A percentile compares a stretch with the other conserved stretches of the same genome.
Conservation (phyloP, 108 stramenopile species). For the Epipyxis sp. region DNA sequence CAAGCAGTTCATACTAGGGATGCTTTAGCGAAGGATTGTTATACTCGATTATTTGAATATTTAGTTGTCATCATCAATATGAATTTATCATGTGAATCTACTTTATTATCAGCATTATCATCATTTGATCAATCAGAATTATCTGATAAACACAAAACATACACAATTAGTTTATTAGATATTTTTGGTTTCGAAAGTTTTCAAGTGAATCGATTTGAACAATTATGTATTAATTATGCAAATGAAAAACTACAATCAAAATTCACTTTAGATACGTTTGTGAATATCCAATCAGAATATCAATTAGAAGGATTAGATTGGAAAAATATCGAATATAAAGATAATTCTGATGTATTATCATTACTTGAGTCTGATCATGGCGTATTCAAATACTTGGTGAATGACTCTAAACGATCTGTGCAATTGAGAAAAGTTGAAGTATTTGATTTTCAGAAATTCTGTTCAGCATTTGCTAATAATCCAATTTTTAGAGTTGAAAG, state of each 20-base stretch:
- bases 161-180: slow-evolving; percentile 39
- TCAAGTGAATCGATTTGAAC: slow-evolving; percentile 78
- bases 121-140: not conserved
- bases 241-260: slow-evolving; percentile 63
- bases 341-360: slow-evolving; percentile 72
- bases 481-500: too few species aligned
- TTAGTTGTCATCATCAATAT: slow-evolving; percentile 42
- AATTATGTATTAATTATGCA: slow-evolving; percentile 90
- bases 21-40: slow-evolving; percentile 46
- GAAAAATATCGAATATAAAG: slow-evolving; percentile 92
- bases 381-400: too few species aligned
- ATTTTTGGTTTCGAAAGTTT: slow-evolving; percentile 55
- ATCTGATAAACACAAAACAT: too few species aligned
- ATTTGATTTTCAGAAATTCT: too few species aligned
- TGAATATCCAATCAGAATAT: slow-evolving; percentile 87
- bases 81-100: not conserved
- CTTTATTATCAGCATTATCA: not conserved
- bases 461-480: too few species aligned
- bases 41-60: slow-evolving; percentile 42
- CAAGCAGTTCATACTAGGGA: too few species aligned
- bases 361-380: too few species aligned
- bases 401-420: too few species aligned
- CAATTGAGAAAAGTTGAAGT: too few species aligned
- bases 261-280: slow-evolving; percentile 91
- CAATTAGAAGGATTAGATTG: slow-evolving; percentile 88